Conservation (phyloP, 2,329 filamentous ascomycete genomes). For the Verticillium tricorpus region DNA sequence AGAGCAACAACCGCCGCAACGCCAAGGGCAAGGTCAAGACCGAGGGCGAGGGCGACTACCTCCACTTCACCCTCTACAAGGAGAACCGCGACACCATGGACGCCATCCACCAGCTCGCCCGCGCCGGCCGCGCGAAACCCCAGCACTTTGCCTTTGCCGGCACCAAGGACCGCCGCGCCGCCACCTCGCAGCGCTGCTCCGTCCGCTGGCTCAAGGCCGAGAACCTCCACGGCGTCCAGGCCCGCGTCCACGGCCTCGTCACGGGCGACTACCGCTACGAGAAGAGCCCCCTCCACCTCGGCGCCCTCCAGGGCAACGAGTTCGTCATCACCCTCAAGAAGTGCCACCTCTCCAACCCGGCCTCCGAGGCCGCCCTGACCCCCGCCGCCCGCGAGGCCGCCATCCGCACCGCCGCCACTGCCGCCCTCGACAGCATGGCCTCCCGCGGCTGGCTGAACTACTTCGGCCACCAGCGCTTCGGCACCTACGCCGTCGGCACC, state of each 20-base stretch:
- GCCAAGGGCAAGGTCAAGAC: constrained; percentile 9
- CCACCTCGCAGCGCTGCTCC: constrained; percentile 79
- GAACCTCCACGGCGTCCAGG: constrained; percentile 61
- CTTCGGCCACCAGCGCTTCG: constrained; percentile 95
- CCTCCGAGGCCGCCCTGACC: constrained; percentile 1
- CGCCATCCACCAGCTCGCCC: constrained; percentile 70
- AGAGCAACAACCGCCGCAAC: constrained; percentile 15
- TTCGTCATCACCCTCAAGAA: constrained; percentile 90
- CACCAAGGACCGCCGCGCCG: constrained; percentile 85
- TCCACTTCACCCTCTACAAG: constrained; percentile 92
- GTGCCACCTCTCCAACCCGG: constrained; percentile 55
- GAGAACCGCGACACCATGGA: constrained; percentile 98
- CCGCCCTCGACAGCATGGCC: constrained; percentile 62
- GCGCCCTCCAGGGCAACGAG: constrained; percentile 83
- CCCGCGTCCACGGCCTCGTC: constrained; percentile 56
- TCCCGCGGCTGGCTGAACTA: constrained; percentile 91
- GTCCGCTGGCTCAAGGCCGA: constrained; percentile 47
- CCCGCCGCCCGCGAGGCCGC: constrained; percentile 18
- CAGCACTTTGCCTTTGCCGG: constrained; percentile 74
- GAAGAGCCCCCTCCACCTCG: constrained; percentile 68
- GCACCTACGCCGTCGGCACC: constrained; percentile 80
- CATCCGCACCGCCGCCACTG: constrained; percentile 35
- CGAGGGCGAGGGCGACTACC: constrained; percentile 59
- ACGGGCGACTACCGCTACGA: constrained; percentile 82
- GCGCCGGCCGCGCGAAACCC: constrained; percentile 67